These are phyloP conservation scores for Alternaria sp. DNA, from an alignment of 2,329 filamentous ascomycete genomes.

Conservation along the genomic window DNA sequence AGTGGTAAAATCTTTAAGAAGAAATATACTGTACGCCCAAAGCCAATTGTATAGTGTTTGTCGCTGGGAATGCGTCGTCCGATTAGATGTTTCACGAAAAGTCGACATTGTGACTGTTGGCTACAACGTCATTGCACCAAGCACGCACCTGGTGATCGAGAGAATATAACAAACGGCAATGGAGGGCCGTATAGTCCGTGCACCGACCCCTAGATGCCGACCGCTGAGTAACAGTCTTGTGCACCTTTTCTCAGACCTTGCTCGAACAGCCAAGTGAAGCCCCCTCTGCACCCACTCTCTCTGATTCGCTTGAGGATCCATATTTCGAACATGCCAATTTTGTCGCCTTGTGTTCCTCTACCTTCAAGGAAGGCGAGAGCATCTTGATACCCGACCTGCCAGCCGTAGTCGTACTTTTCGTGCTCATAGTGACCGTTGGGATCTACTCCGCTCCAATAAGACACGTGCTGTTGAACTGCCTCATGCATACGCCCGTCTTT, in stretches of 20 bases:
- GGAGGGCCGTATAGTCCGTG: neutral
- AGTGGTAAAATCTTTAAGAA: neutral
- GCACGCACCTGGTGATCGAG: conserved; percentile 1
- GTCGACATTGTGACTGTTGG: neutral
- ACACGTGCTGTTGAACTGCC: conserved; percentile 56
- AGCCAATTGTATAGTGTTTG: neutral
- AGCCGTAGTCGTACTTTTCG: conserved; percentile 64
- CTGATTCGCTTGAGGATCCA: conserved; percentile 65
- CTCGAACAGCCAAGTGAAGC: conserved; percentile 62
- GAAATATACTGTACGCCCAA: conserved; percentile 7
- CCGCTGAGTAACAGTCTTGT: conserved; percentile 48
- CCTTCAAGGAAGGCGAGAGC: conserved; percentile 61
- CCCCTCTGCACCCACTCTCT: conserved; percentile 60
- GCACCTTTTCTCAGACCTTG: conserved; percentile 60
- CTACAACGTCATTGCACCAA: conserved; percentile 4
- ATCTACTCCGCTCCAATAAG: conserved; percentile 60
- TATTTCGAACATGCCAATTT: conserved; percentile 65
- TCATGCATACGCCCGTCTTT: conserved; percentile 46
- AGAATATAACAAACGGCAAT: neutral
- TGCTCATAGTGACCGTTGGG: conserved; percentile 61
- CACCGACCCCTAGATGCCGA: conserved; percentile 26
- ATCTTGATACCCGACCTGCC: conserved; percentile 65
- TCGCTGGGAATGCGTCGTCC: neutral
- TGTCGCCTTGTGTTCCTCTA: conserved; percentile 55
- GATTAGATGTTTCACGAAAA: conserved; percentile 9